Percentiles rank a stretch among this genome's conserved stretches.
Evolutionary conservation across 371 early-diverging fungal genomes (phyloP).

Genomic region (Zancudomyces culisetae): DNA sequence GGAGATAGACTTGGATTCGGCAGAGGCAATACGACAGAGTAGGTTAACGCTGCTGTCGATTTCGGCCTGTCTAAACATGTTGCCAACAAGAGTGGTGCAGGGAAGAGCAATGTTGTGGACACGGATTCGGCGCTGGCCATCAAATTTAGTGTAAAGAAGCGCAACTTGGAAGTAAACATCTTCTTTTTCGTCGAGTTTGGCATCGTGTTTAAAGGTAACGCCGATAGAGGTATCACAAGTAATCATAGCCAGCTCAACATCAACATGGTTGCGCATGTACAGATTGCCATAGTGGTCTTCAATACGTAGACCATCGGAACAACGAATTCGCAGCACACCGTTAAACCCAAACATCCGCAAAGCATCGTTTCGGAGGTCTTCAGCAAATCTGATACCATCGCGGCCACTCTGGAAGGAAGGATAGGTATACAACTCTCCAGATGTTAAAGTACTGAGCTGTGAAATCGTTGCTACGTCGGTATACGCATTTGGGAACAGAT

Average conservation of each 20-base stretch:
- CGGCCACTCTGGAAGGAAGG: slow-evolving; percentile 45
- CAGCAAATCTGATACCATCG: slow-evolving; percentile 42
- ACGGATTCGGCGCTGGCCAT: slow-evolving; percentile 86
- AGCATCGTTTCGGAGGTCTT: slow-evolving; percentile 47
- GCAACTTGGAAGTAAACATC: slow-evolving; percentile 94
- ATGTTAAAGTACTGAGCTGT: slow-evolving; percentile 55
- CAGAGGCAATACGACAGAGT: slow-evolving; percentile 52
- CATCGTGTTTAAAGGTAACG: slow-evolving; percentile 66
- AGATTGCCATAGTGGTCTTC: slow-evolving; percentile 85
- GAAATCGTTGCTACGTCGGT: slow-evolving; percentile 67
- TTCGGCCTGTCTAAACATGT: slow-evolving; percentile 77
- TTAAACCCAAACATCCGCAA: slow-evolving; percentile 71
- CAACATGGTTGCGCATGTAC: slow-evolving; percentile 73
- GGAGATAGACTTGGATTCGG: slow-evolving; percentile 37
- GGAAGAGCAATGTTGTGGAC: slow-evolving; percentile 78
- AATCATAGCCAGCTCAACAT: slow-evolving; percentile 75
- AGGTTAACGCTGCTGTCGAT: slow-evolving; percentile 79
- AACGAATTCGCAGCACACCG: slow-evolving; percentile 71
- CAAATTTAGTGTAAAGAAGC: slow-evolving; percentile 68
- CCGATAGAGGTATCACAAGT: slow-evolving; percentile 68
- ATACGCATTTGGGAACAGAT: slow-evolving; percentile 68
- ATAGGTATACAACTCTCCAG: slow-evolving; percentile 71
- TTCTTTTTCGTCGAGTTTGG: slow-evolving; percentile 60
- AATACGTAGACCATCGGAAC: slow-evolving; percentile 70
- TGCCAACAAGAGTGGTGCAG: slow-evolving; percentile 51